phyloP scores from a whole-genome alignment of 129 eudicot species.

The Kitagawia praeruptora region DNA sequence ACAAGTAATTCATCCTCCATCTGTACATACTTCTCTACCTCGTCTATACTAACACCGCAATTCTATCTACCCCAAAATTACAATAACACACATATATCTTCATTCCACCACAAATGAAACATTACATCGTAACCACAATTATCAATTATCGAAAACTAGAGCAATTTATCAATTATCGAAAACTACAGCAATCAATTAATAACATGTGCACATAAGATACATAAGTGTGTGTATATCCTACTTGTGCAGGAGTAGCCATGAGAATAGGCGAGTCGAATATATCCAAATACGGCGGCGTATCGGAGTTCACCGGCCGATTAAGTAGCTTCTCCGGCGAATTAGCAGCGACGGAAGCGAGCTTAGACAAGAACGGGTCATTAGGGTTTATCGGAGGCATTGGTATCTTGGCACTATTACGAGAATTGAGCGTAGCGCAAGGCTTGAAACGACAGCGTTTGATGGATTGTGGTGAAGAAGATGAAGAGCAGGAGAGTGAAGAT shows the following conservation, averaged over 20 bases:
- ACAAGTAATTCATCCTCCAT: too few relatives aligned
- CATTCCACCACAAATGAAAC: background rate
- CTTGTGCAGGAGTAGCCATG: constrained; percentile 85
- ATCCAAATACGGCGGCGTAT: constrained; percentile 66
- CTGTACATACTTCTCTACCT: too few relatives aligned
- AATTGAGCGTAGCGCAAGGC: background rate
- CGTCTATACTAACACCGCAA: too few relatives aligned
- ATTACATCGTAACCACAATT: background rate
- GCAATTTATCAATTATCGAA: background rate
- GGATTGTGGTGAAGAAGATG: background rate
- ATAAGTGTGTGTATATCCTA: constrained; percentile 12
- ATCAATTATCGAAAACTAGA: background rate
- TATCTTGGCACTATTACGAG: constrained; percentile 31
- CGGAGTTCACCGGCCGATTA: constrained; percentile 36
- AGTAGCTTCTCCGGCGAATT: constrained; percentile 54
- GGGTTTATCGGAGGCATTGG: constrained; percentile 62
- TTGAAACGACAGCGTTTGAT: constrained; percentile 3
- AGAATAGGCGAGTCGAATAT: constrained; percentile 53
- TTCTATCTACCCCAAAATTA: too few relatives aligned
- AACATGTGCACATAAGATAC: background rate
- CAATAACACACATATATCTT: too few relatives aligned
- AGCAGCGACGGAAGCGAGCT: constrained; percentile 58
- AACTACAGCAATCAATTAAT: background rate
- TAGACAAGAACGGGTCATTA: constrained; percentile 67
- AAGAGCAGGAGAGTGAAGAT: background rate